Conservation (phyloP, 2,329 filamentous ascomycete genomes). For the Hypoxylon sp. region DNA sequence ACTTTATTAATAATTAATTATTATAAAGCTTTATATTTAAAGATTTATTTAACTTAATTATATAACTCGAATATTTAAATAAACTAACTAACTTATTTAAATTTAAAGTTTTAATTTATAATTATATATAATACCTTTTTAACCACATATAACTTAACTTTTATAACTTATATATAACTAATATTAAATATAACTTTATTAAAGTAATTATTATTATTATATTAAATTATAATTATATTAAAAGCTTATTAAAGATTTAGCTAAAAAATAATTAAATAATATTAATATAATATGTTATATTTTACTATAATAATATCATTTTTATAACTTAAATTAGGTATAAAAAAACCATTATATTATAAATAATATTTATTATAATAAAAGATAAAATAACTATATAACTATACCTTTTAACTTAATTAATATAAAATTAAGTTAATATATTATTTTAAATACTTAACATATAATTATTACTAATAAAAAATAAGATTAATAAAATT, state of each 20-base stretch:
- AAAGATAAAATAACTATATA: conserved; percentile 2
- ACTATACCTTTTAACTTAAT: conserved; percentile 9
- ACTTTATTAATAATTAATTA: conserved; percentile 10
- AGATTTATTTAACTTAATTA: neutral
- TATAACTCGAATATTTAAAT: neutral
- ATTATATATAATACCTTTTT: conserved; percentile 15
- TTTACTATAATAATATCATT: conserved; percentile 13
- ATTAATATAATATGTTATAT: conserved; percentile 17
- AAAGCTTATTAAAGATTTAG: conserved; percentile 7
- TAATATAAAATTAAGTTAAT: conserved; percentile 16
- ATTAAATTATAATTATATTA: conserved; percentile 3
- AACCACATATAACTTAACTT: neutral
- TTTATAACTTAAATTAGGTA: conserved; percentile 15
- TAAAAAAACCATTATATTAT: conserved; percentile 15
- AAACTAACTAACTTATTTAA: neutral
- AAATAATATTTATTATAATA: conserved; percentile 19
- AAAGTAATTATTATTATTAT: neutral
- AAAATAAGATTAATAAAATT: conserved; percentile 4
- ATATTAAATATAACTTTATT: conserved; percentile 1
- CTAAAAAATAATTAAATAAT: neutral
- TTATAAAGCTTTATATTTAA: conserved; percentile 3
- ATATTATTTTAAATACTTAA: conserved; percentile 4
- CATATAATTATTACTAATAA: neutral
- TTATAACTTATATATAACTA: neutral
- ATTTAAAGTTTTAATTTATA: conserved; percentile 4